Base-by-base conservation (phyloP, 352 stramenopile species). In the Phytophthora foliorum region DNA sequence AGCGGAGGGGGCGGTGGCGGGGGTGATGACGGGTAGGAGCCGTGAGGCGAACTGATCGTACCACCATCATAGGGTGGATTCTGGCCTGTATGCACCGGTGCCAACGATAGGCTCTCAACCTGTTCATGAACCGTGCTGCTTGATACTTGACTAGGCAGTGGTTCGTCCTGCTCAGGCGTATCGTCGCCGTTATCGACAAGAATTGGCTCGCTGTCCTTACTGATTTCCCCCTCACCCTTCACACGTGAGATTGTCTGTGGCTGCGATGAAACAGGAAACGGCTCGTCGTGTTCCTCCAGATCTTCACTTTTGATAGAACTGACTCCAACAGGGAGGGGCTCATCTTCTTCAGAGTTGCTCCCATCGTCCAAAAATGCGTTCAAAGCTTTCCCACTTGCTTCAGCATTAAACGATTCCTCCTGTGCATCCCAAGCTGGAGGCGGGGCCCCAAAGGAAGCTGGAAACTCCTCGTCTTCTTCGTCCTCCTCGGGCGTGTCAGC, bases 391-490 rank as follows among this genome's bases (percentile, higher is more conserved):
- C 76, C 87, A 31, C 84, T 92, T 21, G 84, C 84, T 52, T 78
- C 70, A 0, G 77, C 77, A 53, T 89, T 89, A 63, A 91, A 95
- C 8, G 54, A 54, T 3, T 72, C 51, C 1, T 67, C 34, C 8
- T 72, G 44, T 36, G 75, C 64, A 8, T 72, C 49, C 56, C 72
- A 80, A 53, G 59, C 67, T n/a, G 66, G 55, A 6, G 75, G 69
- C n/a, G 70, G 54, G 2, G 56, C 55, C 3, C 72, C 74, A 60
- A 86, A 92, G 8, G 81, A 79, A 31, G 60, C 61, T 38, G 86
- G 86, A 55, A 94, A 93, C 22, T 80, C 84, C 69, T 94, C 86
- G 32, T 94, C 84, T 76, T 93, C 84, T 65, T 92, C 84, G n/a
- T 86, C 80, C 54, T 84, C 81, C 59, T 87, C 74, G n/a, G 39